Base-by-base conservation (phyloP, 2,329 filamentous ascomycete genomes). In the Diaporthe sp. region DNA sequence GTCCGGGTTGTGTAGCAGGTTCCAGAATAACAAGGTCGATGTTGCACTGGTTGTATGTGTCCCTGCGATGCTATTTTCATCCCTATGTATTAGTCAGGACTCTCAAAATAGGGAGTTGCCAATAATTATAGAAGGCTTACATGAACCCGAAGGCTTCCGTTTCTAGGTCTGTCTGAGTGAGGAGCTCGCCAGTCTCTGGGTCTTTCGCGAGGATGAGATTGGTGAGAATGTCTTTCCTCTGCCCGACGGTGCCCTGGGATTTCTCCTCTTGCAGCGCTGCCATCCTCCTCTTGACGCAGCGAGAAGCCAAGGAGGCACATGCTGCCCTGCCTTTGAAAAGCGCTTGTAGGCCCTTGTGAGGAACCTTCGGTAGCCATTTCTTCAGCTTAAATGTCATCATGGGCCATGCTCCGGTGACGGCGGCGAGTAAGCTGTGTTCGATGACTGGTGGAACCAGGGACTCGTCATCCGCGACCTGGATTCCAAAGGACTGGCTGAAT, bases 201-300 rank as follows among this genome's bases (percentile, higher is more conserved):
- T 84, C 75, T 34, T 79, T 82, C 0, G 83, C 82, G 19, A 80
- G n/a, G 12, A 84, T 84, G n/a, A 85, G 71, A 72, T 81, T 83
- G 0, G 83, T 84, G 10, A 85, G 75, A 13, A 84, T 77, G 44
- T 84, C 81, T 51, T 83, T 83, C 25, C 80, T 78, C 70, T 81
- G 19, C 31, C 39, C 49, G 13, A 28, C 46, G 12, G 5, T 15
- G 4, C 31, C 46, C 46, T 68, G n/a, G 22, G n/a, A 53, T 34
- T 39, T 25, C 9, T n/a, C 46, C 7, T 68, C 65, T 15, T 51
- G 13, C 22, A 68, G 22, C n/a, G 65, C 46, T 8, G 46, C 31
- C 17, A 68, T 68, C 15, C 65, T 68, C 15, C 8, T 34, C 22
- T 68, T 37, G 13, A 68, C 65, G 46, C 65, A 68, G 17, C 65